Conservation (phyloP, 2,329 filamentous ascomycete species). For the Shiraia sp. region DNA sequence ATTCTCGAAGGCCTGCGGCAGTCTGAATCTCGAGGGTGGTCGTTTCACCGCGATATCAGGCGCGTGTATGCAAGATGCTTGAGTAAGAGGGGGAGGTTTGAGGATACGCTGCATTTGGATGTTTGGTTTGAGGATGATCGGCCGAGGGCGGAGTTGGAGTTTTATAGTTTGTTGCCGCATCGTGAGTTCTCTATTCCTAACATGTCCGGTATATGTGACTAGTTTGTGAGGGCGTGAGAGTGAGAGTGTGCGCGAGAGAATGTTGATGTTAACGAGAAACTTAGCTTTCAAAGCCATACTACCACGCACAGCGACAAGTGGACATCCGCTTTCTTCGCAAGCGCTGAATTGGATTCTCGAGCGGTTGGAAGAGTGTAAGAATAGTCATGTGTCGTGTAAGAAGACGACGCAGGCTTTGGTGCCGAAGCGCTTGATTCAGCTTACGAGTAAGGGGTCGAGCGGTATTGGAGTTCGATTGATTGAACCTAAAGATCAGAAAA, state of each 20-base stretch:
- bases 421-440: slow-evolving; percentile 15
- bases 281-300: slow-evolving; percentile 18
- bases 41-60: slow-evolving; percentile 10
- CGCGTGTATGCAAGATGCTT: slow-evolving; percentile 12
- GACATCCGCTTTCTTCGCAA: slow-evolving; percentile 10
- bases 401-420: slow-evolving; percentile 1
- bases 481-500: slow-evolving; percentile 3
- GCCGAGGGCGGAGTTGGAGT: slow-evolving; percentile 19
- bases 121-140: slow-evolving; percentile 16
- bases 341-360: slow-evolving; percentile 11
- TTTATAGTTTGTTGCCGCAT: slow-evolving; percentile 12
- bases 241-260: too few relatives aligned
- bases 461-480: slow-evolving; percentile 4
- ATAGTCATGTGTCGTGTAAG: slow-evolving; percentile 11
- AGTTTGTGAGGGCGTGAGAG: too few relatives aligned
- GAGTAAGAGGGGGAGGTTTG: not conserved
- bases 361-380: slow-evolving; percentile 9
- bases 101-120: slow-evolving; percentile 12
- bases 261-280: not conserved
- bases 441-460: not conserved
- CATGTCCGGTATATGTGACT: not conserved
- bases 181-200: slow-evolving; percentile 3
- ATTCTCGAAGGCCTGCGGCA: slow-evolving; percentile 20
- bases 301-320: slow-evolving; percentile 13
- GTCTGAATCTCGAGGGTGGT: slow-evolving; percentile 8